phyloP scores from a whole-genome alignment of 495 filamentous ascomycete species.

The Sporormia fimetaria region DNA sequence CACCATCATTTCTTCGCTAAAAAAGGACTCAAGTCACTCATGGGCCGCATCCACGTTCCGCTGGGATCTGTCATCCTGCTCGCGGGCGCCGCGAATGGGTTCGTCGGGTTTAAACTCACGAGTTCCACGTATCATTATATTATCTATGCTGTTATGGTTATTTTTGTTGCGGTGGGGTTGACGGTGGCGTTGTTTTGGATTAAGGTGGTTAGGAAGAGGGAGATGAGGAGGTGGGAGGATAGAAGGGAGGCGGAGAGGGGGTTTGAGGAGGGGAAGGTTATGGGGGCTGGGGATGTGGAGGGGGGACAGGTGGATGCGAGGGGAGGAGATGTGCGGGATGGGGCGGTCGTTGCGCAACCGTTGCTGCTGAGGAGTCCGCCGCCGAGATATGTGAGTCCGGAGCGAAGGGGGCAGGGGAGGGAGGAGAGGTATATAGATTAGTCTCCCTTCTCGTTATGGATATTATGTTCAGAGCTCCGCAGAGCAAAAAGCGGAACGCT shows the following conservation, averaged over 20 bases:
- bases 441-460: no score
- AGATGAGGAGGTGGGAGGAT: neutral
- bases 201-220: conserved; percentile 1
- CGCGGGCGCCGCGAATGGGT: conserved; percentile 41
- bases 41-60: conserved; percentile 40
- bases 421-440: no score
- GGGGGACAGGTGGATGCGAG: no score
- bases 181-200: conserved; percentile 8
- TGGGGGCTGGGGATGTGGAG: no score
- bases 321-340: no score
- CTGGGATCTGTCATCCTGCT: conserved; percentile 42
- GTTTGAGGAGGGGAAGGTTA: conserved; percentile 11
- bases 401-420: no score
- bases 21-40: conserved; percentile 35
- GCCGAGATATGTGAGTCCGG: no score
- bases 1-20: conserved; percentile 41
- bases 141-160: conserved; percentile 17
- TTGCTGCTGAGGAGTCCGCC: no score
- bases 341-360: no score
- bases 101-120: conserved; percentile 33
- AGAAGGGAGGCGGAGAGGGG: neutral
- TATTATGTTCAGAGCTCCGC: no score
- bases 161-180: conserved; percentile 1
- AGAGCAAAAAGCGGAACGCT: no score
- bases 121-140: conserved; percentile 9